phyloP scores from a whole-genome alignment of 2,329 filamentous ascomycete species.

The Colletotrichum truncatum region DNA sequence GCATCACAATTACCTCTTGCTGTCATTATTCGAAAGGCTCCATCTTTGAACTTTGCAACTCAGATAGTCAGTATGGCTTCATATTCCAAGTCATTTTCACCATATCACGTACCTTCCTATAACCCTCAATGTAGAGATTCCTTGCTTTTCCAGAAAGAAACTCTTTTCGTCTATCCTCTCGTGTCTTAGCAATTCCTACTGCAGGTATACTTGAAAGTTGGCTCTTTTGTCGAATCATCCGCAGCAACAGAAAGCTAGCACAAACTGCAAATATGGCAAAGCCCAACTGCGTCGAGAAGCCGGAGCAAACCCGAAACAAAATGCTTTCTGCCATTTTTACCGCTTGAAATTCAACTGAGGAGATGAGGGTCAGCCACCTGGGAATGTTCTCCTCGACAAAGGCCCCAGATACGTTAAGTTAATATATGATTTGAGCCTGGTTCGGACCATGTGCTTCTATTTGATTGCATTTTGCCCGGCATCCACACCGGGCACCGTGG shows the following conservation, averaged over 20 bases:
- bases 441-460: no score
- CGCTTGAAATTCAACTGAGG: background rate
- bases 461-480: no score
- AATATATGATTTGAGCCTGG: no score
- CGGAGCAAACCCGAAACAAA: background rate
- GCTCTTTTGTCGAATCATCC: background rate
- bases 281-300: background rate
- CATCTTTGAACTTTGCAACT: constrained; percentile 38
- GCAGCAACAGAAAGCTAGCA: background rate
- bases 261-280: background rate
- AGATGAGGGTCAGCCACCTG: no score
- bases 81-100: background rate
- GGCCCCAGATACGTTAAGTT: no score
- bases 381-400: no score
- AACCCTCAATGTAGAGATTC: background rate
- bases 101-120: background rate
- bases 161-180: background rate
- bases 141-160: background rate
- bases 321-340: background rate
- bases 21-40: constrained; percentile 39
- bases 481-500: no score
- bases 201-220: background rate
- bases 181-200: background rate
- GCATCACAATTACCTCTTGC: constrained; percentile 25
- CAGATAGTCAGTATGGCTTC: accelerated